Base-by-base conservation (phyloP, 768 basidiomycete genomes). In the Russula griseocarnosa region DNA sequence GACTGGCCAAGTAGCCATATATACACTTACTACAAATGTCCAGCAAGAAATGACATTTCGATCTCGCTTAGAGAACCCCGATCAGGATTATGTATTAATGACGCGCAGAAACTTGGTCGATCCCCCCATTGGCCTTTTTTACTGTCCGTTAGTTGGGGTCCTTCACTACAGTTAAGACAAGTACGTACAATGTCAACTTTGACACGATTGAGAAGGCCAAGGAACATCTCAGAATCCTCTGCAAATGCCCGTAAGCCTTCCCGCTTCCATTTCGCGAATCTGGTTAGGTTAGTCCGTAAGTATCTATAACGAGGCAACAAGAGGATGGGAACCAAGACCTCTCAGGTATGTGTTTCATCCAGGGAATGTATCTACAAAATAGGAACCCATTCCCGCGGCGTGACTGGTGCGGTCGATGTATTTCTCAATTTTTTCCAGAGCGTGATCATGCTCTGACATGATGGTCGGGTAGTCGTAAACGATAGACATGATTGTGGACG, bases 241-340 rank as follows among this genome's bases (percentile, higher is more conserved):
- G 22, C 34, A n/a, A 69, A 58, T 46, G 52, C 40, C 28, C 44
- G 36, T 20, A 55, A 55, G 20, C 46, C 63, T 22, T 71, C 69
- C 28, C 70, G 69, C 38, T 72, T 72, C 71, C 71, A 72, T 40
- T 67, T 66, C 8, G 71, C 66, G 9, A 70, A 50, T 3, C 66
- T 66, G 20, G 47, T 7, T n/a, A n/a, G 2, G n/a, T 5, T 16
- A 1, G 2, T 26, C 32, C 6, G 9, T 24, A 11, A 16, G 14
- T 22, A 22, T 47, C 11, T 8, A 26, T 26, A 13, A 11, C 1
- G 16, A 50, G 26, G n/a, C 3, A 50, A 46, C 1, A 3, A 30
- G 7, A 22, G 18, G 6, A 14, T n/a, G n/a, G n/a, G 28, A n/a
- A 2, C 7, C 1, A 36, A 11, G 3, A 60, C 63, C 63, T 65